phyloP scores from a whole-genome alignment of 2,329 filamentous ascomycete species.

The Myrmaecium sp. region DNA sequence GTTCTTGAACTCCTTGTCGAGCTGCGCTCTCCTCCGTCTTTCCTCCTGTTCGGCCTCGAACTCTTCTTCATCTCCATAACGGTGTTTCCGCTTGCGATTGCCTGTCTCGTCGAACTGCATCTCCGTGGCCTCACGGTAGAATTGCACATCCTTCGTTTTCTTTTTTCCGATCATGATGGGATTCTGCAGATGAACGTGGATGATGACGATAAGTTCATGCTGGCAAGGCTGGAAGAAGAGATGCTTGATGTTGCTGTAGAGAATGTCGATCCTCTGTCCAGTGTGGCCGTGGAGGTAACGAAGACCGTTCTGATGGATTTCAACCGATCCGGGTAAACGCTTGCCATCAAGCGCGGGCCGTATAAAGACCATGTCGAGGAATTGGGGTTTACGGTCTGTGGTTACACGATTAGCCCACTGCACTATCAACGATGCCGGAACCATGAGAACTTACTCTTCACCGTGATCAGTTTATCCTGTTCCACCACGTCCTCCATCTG shows the following conservation, averaged over 20 bases:
- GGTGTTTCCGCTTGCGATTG: slow-evolving; percentile 92
- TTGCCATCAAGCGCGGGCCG: slow-evolving; percentile 93
- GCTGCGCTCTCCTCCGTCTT: slow-evolving; percentile 70
- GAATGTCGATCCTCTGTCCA: slow-evolving; percentile 72
- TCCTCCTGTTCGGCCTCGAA: slow-evolving; percentile 98
- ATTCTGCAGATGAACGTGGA: slow-evolving; percentile 94
- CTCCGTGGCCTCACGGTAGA: slow-evolving; percentile 93
- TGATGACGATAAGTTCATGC: slow-evolving; percentile 92
- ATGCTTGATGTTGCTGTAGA: slow-evolving; percentile 97
- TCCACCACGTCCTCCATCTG: slow-evolving; percentile 98
- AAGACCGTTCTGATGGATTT: slow-evolving; percentile 98
- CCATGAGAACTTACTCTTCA: slow-evolving; percentile 52
- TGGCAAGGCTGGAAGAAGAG: slow-evolving; percentile 97
- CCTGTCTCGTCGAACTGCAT: slow-evolving; percentile 98
- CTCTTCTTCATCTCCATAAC: slow-evolving; percentile 95
- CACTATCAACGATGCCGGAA: background rate
- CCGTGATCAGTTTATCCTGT: slow-evolving; percentile 91
- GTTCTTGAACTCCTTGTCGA: slow-evolving; percentile 88
- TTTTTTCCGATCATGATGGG: slow-evolving; percentile 97
- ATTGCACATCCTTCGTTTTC: slow-evolving; percentile 97
- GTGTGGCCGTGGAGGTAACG: slow-evolving; percentile 68
- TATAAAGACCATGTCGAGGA: slow-evolving; percentile 88
- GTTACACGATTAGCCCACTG: slow-evolving; percentile 1
- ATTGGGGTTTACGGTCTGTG: slow-evolving; percentile 68
- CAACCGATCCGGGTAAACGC: slow-evolving; percentile 84